phyloP scores from a whole-genome alignment of 148 eudicot species.

The Cornus suecica region DNA sequence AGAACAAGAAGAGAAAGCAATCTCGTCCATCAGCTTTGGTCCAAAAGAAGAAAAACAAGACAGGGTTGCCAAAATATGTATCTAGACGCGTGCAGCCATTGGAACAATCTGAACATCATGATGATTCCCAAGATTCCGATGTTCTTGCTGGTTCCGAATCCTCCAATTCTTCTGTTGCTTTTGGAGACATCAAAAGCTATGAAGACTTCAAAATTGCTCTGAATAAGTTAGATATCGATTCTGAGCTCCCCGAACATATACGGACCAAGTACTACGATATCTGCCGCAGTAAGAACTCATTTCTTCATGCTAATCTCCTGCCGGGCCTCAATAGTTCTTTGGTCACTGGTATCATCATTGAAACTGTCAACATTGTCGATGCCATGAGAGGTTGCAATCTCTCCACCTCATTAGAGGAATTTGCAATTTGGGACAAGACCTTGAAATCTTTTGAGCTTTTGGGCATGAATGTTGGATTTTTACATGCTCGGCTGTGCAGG shows the following conservation, averaged over 20 bases:
- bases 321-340: conserved; percentile 36
- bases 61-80: conserved; percentile 3
- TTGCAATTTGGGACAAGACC: conserved; percentile 42
- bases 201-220: conserved; percentile 36
- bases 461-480: conserved; percentile 57
- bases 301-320: conserved; percentile 46
- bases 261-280: conserved; percentile 45
- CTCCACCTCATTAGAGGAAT: conserved; percentile 35
- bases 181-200: conserved; percentile 36
- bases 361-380: conserved; percentile 36
- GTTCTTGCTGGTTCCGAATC: conserved; percentile 28
- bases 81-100: conserved; percentile 4
- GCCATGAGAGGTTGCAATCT: conserved; percentile 41
- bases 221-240: conserved; percentile 39
- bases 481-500: conserved; percentile 29
- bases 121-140: conserved; percentile 33
- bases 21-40: conserved; percentile 18
- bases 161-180: conserved; percentile 12
- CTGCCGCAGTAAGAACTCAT: conserved; percentile 35
- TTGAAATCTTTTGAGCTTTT: conserved; percentile 41
- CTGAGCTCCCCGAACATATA: conserved; percentile 34
- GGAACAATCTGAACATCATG: conserved; percentile 29
- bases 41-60: conserved; percentile 26
- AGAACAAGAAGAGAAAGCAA: conserved; percentile 29
- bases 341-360: conserved; percentile 42